Conservation (phyloP, 768 basidiomycete genomes). For the Auricularia auricula-judae region DNA sequence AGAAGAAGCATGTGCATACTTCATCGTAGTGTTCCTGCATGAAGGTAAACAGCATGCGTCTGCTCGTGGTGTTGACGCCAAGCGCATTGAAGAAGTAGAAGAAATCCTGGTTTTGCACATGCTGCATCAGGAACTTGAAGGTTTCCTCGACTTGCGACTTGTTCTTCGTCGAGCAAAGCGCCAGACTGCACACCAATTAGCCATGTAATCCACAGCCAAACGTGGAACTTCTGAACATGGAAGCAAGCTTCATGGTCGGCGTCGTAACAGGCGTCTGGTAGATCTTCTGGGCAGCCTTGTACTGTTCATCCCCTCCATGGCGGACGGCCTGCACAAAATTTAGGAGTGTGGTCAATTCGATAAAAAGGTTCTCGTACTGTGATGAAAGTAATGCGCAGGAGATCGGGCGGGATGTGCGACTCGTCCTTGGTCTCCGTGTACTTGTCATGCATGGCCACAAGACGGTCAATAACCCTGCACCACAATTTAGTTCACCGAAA, state of each 20-base stretch:
- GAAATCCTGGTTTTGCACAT: slow-evolving; percentile 51
- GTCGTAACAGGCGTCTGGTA: slow-evolving; percentile 57
- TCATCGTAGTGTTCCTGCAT: slow-evolving; percentile 59
- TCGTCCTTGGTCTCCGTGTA: slow-evolving; percentile 66
- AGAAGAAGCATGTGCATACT: slow-evolving; percentile 26
- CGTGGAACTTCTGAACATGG: slow-evolving; percentile 38
- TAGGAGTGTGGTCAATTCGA: not conserved
- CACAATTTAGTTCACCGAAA: slow-evolving; percentile 14
- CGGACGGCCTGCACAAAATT: slow-evolving; percentile 45
- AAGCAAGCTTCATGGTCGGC: slow-evolving; percentile 58
- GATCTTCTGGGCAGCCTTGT: slow-evolving; percentile 56
- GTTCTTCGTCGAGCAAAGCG: slow-evolving; percentile 52
- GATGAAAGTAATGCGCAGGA: slow-evolving; percentile 45
- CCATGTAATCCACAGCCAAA: not conserved
- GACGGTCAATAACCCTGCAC: slow-evolving; percentile 60
- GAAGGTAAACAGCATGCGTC: slow-evolving; percentile 44
- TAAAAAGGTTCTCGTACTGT: slow-evolving; percentile 27
- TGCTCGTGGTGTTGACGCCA: slow-evolving; percentile 40
- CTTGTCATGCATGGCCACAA: slow-evolving; percentile 56
- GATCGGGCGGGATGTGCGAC: slow-evolving; percentile 68
- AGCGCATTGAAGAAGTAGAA: slow-evolving; percentile 54
- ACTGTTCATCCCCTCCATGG: slow-evolving; percentile 65
- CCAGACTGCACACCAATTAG: slow-evolving; percentile 33
- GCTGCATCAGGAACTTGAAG: slow-evolving; percentile 44
- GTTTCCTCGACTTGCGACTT: slow-evolving; percentile 47